A percentile compares a stretch with the other conserved stretches of the same genome.
phyloP scores from a whole-genome alignment of 495 filamentous ascomycete species.

The Penicillium pulvis region DNA sequence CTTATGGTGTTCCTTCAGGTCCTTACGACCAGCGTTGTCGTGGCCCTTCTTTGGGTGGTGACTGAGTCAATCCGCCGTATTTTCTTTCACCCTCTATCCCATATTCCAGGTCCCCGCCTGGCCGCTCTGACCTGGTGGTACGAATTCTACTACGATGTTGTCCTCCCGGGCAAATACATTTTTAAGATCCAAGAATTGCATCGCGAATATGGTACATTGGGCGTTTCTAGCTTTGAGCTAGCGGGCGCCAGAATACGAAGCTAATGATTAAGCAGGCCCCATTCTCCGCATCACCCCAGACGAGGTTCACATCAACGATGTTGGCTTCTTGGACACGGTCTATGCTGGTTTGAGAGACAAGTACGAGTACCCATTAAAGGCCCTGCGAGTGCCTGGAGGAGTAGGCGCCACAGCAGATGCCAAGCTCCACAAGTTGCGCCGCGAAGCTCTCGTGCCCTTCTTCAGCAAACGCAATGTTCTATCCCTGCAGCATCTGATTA shows the following conservation, averaged over 20 bases:
- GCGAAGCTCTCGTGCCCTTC: conserved; percentile 38
- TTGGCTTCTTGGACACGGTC: conserved; percentile 28
- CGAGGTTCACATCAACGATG: conserved; percentile 8
- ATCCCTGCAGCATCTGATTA: conserved; percentile 31
- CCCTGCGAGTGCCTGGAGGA: conserved; percentile 19
- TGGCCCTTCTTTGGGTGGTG: conserved; percentile 4
- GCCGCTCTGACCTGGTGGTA: conserved; percentile 46
- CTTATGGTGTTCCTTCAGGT: conserved; percentile 1
- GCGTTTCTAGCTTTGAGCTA: neutral
- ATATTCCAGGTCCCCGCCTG: conserved; percentile 51
- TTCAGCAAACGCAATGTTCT: conserved; percentile 38
- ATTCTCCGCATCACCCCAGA: conserved; percentile 7
- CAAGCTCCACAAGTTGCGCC: conserved; percentile 36
- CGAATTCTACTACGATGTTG: conserved; percentile 55
- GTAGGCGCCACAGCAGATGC: conserved; percentile 27
- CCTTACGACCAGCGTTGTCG: conserved; percentile 1
- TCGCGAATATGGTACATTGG: conserved; percentile 33
- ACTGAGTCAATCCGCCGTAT: conserved; percentile 21
- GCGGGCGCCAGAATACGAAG: neutral
- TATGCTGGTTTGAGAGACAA: conserved; percentile 31
- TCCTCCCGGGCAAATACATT: conserved; percentile 39
- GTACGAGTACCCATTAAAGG: conserved; percentile 23
- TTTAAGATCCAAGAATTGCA: conserved; percentile 51
- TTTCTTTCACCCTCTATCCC: conserved; percentile 41
- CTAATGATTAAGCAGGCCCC: conserved; percentile 7